Evolutionary conservation across 2,329 filamentous ascomycete genomes (phyloP).

Genomic region (Chrysosphaeria jannelii): DNA sequence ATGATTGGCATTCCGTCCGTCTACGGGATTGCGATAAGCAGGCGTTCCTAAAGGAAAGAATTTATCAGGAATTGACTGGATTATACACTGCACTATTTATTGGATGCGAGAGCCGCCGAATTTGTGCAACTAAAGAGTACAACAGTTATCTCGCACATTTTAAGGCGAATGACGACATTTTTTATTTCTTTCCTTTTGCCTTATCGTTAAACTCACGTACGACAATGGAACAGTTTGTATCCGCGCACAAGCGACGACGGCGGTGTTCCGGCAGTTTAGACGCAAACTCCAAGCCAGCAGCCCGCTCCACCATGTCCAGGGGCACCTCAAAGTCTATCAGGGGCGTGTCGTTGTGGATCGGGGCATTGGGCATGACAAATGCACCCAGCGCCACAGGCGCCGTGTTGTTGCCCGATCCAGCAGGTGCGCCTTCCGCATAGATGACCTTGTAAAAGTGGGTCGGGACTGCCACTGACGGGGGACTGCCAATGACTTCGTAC

Average conservation of each 20-base stretch:
- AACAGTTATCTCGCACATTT: neutral
- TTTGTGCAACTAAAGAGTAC: no score
- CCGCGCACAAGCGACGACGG: slow-evolving; percentile 54
- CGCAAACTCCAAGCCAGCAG: slow-evolving; percentile 76
- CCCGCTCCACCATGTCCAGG: slow-evolving; percentile 70
- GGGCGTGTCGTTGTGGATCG: slow-evolving; percentile 64
- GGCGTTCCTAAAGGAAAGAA: no score
- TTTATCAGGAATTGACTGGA: no score
- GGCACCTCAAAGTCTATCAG: slow-evolving; percentile 85
- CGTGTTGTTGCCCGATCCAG: slow-evolving; percentile 14
- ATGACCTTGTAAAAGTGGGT: slow-evolving; percentile 99
- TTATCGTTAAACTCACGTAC: slow-evolving; percentile 44
- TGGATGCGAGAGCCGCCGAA: no score
- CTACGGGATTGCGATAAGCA: no score
- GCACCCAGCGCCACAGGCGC: slow-evolving; percentile 71
- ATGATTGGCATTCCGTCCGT: no score
- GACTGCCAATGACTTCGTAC: slow-evolving; percentile 86
- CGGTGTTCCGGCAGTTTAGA: slow-evolving; percentile 42
- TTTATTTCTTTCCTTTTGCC: neutral
- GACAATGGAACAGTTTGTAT: slow-evolving; percentile 56
- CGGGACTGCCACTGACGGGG: slow-evolving; percentile 80
- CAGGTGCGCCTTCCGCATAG: slow-evolving; percentile 59
- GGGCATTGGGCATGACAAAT: slow-evolving; percentile 81
- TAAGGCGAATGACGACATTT: no score
- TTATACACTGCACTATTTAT: no score